Evolutionary conservation across 1,284 basidiomycete genomes (phyloP).

Genomic region (Boletellus deceptivus): DNA sequence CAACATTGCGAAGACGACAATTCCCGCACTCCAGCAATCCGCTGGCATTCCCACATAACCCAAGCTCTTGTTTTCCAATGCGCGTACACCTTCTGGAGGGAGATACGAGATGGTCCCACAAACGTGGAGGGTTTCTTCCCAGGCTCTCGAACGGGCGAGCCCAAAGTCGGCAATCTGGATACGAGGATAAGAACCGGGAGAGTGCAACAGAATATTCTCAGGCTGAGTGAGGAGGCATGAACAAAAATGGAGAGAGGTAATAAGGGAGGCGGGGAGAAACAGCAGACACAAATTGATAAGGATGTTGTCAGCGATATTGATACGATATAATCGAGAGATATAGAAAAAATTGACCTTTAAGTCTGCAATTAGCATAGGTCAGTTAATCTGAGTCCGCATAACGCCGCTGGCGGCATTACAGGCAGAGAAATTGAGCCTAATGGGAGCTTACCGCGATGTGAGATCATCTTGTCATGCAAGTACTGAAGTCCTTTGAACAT

Average conservation of each 20-base stretch:
- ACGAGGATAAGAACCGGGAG: conserved; percentile 76
- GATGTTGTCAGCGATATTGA: conserved; percentile 3
- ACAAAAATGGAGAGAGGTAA: neutral
- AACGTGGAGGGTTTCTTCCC: conserved; percentile 76
- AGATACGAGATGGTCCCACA: conserved; percentile 82
- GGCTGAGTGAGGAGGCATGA: conserved; percentile 46
- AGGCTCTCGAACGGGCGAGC: conserved; percentile 74
- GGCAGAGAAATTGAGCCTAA: neutral
- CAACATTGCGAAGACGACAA: conserved; percentile 79
- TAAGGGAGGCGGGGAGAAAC: neutral
- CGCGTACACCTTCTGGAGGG: conserved; percentile 80
- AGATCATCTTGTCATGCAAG: conserved; percentile 71
- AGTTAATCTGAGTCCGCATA: conserved; percentile 1
- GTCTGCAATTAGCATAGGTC: conserved; percentile 44
- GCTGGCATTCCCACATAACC: conserved; percentile 77
- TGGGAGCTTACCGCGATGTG: conserved; percentile 67
- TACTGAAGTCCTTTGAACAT: conserved; percentile 71
- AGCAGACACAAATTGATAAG: neutral
- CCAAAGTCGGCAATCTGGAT: conserved; percentile 87
- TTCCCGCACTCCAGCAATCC: conserved; percentile 82
- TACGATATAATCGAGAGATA: neutral
- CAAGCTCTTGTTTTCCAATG: conserved; percentile 65
- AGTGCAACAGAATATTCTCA: conserved; percentile 79
- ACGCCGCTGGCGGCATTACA: neutral
- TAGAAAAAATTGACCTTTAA: conserved; percentile 52